Evolutionary conservation across 1,284 basidiomycete species (phyloP).

Genomic region (Fomitopsis betulina): DNA sequence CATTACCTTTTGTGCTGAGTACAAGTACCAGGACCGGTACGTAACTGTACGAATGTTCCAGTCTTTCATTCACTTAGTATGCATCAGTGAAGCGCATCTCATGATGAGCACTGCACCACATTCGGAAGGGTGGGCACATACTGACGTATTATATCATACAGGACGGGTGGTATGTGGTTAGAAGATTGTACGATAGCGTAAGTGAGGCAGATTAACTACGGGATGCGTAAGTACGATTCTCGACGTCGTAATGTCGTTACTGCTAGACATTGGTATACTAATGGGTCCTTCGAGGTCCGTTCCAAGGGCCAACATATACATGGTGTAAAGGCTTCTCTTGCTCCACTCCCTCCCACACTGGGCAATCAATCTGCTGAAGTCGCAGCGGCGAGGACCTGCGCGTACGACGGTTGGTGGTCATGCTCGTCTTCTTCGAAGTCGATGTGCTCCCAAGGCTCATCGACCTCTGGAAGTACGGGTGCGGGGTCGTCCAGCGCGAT

Average conservation of each 20-base stretch:
- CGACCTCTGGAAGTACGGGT: conserved; percentile 28
- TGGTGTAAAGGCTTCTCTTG: background rate
- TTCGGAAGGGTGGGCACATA: background rate
- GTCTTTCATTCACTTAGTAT: too few relatives aligned
- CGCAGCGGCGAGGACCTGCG: conserved; percentile 32
- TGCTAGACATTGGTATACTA: conserved; percentile 2
- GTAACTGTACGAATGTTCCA: too few relatives aligned
- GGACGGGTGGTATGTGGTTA: background rate
- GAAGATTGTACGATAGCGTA: background rate
- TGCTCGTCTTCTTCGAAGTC: conserved; percentile 32
- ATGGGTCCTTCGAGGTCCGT: background rate
- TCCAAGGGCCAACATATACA: background rate
- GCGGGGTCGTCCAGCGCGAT: conserved; percentile 49
- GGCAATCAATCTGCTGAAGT: conserved; percentile 5
- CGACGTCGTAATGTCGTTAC: conserved; percentile 6
- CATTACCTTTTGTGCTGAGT: too few relatives aligned
- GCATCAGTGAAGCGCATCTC: too few relatives aligned
- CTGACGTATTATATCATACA: background rate
- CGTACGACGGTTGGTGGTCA: conserved; percentile 33
- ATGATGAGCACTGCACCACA: background rate
- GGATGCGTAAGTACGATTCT: conserved; percentile 4
- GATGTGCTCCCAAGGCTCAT: conserved; percentile 57
- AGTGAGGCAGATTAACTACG: background rate
- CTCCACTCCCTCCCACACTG: background rate
- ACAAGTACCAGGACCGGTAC: too few relatives aligned